Conservation (phyloP, 2,329 filamentous ascomycete species). For the Alternaria sp. region DNA sequence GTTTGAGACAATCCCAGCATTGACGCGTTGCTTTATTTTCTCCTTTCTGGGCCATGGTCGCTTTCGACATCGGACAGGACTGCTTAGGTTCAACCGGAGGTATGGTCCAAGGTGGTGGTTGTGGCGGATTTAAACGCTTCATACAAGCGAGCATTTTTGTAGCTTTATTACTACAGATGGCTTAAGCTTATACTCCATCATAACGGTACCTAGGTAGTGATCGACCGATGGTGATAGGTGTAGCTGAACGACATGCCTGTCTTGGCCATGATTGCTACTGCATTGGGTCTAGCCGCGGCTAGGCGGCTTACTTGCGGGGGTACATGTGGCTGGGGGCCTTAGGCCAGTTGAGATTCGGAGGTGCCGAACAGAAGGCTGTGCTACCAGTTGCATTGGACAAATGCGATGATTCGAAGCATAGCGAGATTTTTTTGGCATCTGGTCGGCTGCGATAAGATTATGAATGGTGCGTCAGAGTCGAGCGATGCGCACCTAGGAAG, state of each 20-base stretch:
- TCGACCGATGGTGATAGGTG: not conserved
- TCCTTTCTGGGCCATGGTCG: constrained; percentile 22
- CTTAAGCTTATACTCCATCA: constrained; percentile 1
- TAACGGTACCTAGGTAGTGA: not conserved
- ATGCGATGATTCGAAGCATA: too few relatives aligned
- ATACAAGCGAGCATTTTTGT: constrained; percentile 11
- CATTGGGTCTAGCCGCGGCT: constrained; percentile 13
- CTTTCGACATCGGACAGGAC: not conserved
- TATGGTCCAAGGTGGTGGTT: not conserved
- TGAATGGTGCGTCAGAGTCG: too few relatives aligned
- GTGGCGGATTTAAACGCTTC: not conserved
- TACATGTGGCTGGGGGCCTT: constrained; percentile 6
- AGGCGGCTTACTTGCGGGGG: not conserved
- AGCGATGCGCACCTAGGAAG: too few relatives aligned
- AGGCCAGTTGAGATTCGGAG: not conserved
- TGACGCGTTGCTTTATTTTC: constrained; percentile 37
- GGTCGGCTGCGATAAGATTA: too few relatives aligned
- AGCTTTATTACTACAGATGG: constrained; percentile 35
- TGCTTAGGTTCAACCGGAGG: not conserved
- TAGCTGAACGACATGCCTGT: not conserved
- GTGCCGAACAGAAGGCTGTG: not conserved
- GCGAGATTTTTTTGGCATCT: too few relatives aligned
- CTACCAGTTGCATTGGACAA: too few relatives aligned
- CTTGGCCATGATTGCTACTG: constrained; percentile 30
- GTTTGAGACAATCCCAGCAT: constrained; percentile 47